phyloP scores from a whole-genome alignment of 176 grass and related monocot genomes.

The sorghum (Sorghum bicolor) region Sorghum_bicolor_NCBIv3 NC_012871.2:74018001-74018500 shows the following conservation, averaged over 20 bases:
- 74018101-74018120: too few relatives aligned
- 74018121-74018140: slow-evolving; percentile 13
- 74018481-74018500: not conserved
- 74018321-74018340: not conserved
- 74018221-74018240: not conserved
- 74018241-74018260: slow-evolving; percentile 35
- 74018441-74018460: not conserved
- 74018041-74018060: too few relatives aligned
- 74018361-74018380: not conserved
- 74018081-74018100: too few relatives aligned
- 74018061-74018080: too few relatives aligned
- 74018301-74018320: not conserved
- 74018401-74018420: slow-evolving; percentile 45
- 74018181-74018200: too few relatives aligned
- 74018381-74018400: not conserved
- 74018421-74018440: slow-evolving; percentile 28
- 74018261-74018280: slow-evolving; percentile 53
- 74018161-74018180: slow-evolving; percentile 17
- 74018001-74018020: too few relatives aligned
- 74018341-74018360: not conserved
- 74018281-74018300: not conserved
- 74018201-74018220: not conserved
- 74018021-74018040: too few relatives aligned
- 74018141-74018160: not conserved
- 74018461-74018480: not conserved